Conservation (phyloP, 2,329 filamentous ascomycete genomes). For the Pseudogymnoascus sp. region DNA sequence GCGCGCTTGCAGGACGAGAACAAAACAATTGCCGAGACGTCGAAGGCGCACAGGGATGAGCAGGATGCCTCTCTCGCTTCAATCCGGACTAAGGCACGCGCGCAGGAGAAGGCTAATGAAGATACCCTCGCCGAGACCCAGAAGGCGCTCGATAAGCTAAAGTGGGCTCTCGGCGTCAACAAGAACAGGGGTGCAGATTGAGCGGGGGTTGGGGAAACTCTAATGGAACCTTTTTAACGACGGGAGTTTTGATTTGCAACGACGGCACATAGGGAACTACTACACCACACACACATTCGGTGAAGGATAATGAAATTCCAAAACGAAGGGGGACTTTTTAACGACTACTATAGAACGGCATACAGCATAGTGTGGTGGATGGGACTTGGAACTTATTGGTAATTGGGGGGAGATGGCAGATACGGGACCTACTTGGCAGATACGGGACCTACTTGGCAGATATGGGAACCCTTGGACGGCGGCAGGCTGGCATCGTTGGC, state of each 20-base stretch:
- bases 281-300: not conserved
- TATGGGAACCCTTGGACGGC: not conserved
- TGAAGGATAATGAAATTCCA: constrained; percentile 1
- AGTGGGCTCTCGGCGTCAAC: constrained; percentile 64
- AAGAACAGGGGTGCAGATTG: constrained; percentile 49
- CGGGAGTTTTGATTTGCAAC: constrained; percentile 5
- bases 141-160: constrained; percentile 57
- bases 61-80: constrained; percentile 52
- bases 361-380: not conserved
- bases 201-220: constrained; percentile 13
- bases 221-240: constrained; percentile 1
- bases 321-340: not conserved
- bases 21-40: constrained; percentile 49
- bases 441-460: not conserved
- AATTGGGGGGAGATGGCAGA: not conserved
- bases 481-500: not conserved
- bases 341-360: constrained; percentile 3
- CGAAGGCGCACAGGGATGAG: constrained; percentile 55
- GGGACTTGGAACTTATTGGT: not conserved
- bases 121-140: constrained; percentile 48
- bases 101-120: constrained; percentile 54
- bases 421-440: not conserved
- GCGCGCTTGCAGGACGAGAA: constrained; percentile 53
- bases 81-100: constrained; percentile 49
- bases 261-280: not conserved